A percentile compares a stretch with the other conserved stretches of the same genome.
Conservation (phyloP, 1,284 basidiomycete species). For the Ganoderma multipileum region DNA sequence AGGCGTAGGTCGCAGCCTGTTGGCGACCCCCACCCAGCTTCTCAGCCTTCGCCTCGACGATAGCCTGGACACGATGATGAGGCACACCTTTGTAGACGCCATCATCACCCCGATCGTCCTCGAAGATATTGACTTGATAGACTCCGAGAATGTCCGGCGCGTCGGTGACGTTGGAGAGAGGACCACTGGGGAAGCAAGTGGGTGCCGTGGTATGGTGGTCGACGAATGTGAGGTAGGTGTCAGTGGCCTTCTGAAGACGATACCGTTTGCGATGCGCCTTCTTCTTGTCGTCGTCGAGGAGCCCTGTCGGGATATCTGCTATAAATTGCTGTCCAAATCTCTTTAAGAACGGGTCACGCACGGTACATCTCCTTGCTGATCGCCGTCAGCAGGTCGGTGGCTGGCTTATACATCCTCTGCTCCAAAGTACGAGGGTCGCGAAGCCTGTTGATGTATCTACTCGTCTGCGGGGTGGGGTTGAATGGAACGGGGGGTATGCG, state of each 20-base stretch:
- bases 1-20: slow-evolving; percentile 13
- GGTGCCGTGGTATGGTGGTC: slow-evolving; percentile 8
- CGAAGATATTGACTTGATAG: background rate
- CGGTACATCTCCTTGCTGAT: slow-evolving; percentile 14
- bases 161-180: background rate
- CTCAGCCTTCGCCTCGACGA: slow-evolving; percentile 17
- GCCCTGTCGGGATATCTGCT: background rate
- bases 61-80: slow-evolving; percentile 16
- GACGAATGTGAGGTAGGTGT: slow-evolving; percentile 11
- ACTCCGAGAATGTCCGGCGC: slow-evolving; percentile 14
- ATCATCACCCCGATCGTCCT: background rate
- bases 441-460: background rate
- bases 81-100: slow-evolving; percentile 7
- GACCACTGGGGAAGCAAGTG: slow-evolving; percentile 12
- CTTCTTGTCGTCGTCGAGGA: background rate
- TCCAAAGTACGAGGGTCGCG: background rate
- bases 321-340: background rate
- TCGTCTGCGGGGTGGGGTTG: background rate
- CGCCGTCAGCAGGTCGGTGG: slow-evolving; percentile 2
- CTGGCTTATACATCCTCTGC: slow-evolving; percentile 8
- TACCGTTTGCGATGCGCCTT: background rate
- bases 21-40: background rate
- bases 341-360: background rate
- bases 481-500: background rate
- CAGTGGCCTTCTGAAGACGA: background rate